phyloP scores from a whole-genome alignment of 805 yeast species.

The Metschnikowia lochheadii region DNA sequence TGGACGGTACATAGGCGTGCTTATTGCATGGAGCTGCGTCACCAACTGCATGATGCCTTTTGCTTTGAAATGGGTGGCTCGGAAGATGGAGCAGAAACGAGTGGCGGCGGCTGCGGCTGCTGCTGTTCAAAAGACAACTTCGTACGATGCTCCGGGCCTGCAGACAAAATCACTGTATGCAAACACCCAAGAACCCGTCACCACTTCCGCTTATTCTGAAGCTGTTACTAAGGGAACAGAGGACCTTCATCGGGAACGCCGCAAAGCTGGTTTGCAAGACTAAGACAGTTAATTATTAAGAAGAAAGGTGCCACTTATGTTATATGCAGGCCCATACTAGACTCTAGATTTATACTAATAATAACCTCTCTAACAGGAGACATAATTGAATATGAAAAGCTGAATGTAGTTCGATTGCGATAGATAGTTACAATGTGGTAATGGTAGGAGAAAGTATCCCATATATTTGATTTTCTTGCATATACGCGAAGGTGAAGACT shows the following conservation, averaged over 20 bases:
- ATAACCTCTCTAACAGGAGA: too few relatives aligned
- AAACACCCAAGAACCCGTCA: background rate
- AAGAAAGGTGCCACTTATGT: too few relatives aligned
- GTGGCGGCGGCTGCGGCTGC: slow-evolving; percentile 7
- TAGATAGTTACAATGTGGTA: too few relatives aligned
- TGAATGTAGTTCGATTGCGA: too few relatives aligned
- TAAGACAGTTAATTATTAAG: too few relatives aligned
- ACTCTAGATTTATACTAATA: too few relatives aligned
- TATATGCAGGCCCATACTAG: too few relatives aligned
- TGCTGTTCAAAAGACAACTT: background rate
- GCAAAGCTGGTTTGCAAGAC: background rate
- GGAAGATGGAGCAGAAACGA: slow-evolving; percentile 8
- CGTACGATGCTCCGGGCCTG: too few relatives aligned
- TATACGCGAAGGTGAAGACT: too few relatives aligned
- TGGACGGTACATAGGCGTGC: slow-evolving; percentile 31
- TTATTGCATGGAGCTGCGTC: slow-evolving; percentile 28
- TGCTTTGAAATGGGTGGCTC: slow-evolving; percentile 20
- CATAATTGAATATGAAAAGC: too few relatives aligned
- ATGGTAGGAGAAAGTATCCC: too few relatives aligned
- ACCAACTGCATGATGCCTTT: slow-evolving; percentile 26
- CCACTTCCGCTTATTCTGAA: background rate
- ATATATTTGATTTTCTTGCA: too few relatives aligned
- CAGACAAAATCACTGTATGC: background rate
- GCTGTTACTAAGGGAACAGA: background rate
- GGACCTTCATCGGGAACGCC: background rate